These are phyloP conservation scores for Allodekkera sacchari DNA, from an alignment of 805 yeast species.

Conservation along the genomic window DNA sequence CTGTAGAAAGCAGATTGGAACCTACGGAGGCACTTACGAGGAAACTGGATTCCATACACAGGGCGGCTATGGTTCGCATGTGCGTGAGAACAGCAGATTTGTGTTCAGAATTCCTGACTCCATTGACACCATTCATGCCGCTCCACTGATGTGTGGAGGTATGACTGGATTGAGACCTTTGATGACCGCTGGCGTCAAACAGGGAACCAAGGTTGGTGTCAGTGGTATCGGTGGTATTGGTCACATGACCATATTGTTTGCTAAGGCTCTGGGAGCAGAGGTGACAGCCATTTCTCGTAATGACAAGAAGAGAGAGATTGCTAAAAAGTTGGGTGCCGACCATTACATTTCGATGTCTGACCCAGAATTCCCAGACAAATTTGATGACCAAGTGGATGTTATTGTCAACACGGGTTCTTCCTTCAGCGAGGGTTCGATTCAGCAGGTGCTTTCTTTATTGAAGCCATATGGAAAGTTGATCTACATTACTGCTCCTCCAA, in stretches of 20 bases:
- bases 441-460: conserved; percentile 18
- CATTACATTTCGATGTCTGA: conserved; percentile 47
- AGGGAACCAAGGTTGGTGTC: conserved; percentile 44
- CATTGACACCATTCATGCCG: conserved; percentile 33
- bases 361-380: conserved; percentile 29
- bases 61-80: conserved; percentile 45
- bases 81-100: conserved; percentile 35
- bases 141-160: conserved; percentile 53
- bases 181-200: conserved; percentile 31
- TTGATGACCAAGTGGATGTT: conserved; percentile 33
- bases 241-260: conserved; percentile 39
- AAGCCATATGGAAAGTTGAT: conserved; percentile 25
- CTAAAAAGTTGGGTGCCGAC: conserved; percentile 44
- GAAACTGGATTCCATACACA: conserved; percentile 37
- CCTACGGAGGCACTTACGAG: conserved; percentile 40
- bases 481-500: conserved; percentile 27
- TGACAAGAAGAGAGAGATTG: conserved; percentile 38
- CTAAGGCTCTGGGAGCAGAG: conserved; percentile 53
- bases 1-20: conserved; percentile 40
- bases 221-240: conserved; percentile 41
- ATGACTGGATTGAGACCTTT: conserved; percentile 46
- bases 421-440: conserved; percentile 21
- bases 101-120: conserved; percentile 41
- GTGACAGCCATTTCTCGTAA: conserved; percentile 50
- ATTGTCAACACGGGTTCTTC: conserved; percentile 42